A percentile compares a stretch with the other conserved stretches of the same genome.
Conservation (phyloP, 495 filamentous ascomycete species). For the Amniculicola lignicola region DNA sequence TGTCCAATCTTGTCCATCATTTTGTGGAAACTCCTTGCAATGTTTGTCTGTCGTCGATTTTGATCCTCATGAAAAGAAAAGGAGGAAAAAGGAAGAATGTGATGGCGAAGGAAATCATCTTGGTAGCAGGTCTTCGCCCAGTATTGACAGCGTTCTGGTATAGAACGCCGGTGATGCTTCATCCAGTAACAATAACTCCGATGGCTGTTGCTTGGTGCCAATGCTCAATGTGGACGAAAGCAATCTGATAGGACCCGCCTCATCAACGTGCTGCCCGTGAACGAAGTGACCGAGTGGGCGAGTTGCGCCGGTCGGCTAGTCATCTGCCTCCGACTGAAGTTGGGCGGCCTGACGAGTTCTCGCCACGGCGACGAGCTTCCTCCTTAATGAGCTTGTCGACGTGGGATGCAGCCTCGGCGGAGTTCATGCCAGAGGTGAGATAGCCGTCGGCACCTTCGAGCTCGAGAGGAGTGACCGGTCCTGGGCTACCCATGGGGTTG, state of each 20-base stretch:
- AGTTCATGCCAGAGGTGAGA: slow-evolving; percentile 31
- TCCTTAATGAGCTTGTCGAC: slow-evolving; percentile 41
- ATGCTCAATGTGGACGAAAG: neutral
- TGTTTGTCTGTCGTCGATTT: too few relatives aligned
- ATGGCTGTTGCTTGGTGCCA: neutral
- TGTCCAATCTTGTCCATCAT: too few relatives aligned
- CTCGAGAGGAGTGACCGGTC: slow-evolving; percentile 43
- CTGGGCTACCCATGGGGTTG: slow-evolving; percentile 40
- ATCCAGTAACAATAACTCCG: slow-evolving; percentile 5
- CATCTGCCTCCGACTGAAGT: slow-evolving; percentile 27
- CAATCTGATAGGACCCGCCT: slow-evolving; percentile 6
- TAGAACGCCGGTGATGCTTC: slow-evolving; percentile 27
- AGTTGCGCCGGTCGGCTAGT: slow-evolving; percentile 9
- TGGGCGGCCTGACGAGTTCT: slow-evolving; percentile 49
- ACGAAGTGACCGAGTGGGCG: neutral
- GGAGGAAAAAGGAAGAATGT: too few relatives aligned
- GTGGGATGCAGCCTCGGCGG: slow-evolving; percentile 21
- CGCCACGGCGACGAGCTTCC: slow-evolving; percentile 40
- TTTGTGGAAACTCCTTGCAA: too few relatives aligned
- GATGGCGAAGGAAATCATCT: too few relatives aligned
- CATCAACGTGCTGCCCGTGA: neutral
- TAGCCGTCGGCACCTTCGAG: slow-evolving; percentile 40
- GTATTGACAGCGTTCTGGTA: too few relatives aligned
- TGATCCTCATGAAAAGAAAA: too few relatives aligned
- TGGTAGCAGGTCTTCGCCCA: too few relatives aligned